A percentile compares a stretch with the other conserved stretches of the same genome.
These are phyloP conservation scores for Coemansia aciculifera DNA, from an alignment of 192 early-diverging fungal genomes.

Conservation along the genomic window DNA sequence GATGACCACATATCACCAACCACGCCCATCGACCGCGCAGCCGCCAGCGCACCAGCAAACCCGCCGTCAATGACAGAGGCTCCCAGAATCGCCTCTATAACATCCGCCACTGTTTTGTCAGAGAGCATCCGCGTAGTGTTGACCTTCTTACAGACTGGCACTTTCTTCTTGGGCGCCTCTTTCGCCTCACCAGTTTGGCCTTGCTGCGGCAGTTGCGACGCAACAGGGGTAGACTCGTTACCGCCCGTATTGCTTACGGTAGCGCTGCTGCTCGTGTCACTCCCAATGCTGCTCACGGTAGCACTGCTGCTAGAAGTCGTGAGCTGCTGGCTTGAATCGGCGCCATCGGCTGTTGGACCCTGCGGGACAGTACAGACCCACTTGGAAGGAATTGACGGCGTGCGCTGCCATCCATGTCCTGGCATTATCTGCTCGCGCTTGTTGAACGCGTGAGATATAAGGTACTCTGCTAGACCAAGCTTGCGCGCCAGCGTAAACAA, in stretches of 20 bases:
- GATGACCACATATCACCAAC: constrained; percentile 27
- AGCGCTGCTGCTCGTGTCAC: neutral
- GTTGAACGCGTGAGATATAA: constrained; percentile 42
- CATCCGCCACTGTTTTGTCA: constrained; percentile 84
- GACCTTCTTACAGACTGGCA: neutral
- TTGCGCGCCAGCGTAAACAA: constrained; percentile 61
- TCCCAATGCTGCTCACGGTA: neutral
- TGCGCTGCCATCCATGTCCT: constrained; percentile 39
- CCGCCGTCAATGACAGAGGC: constrained; percentile 68
- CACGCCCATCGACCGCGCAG: constrained; percentile 60
- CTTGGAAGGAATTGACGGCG: constrained; percentile 20
- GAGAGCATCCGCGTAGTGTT: constrained; percentile 56
- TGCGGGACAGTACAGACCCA: constrained; percentile 19
- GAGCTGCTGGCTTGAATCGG: neutral
- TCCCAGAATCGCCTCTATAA: constrained; percentile 81
- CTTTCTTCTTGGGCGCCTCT: constrained; percentile 4
- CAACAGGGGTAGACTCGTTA: neutral
- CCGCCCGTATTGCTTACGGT: neutral
- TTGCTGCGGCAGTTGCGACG: neutral
- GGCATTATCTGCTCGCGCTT: constrained; percentile 39
- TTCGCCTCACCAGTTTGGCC: neutral
- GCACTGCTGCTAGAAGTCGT: neutral
- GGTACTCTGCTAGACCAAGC: constrained; percentile 59
- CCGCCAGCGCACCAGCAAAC: constrained; percentile 53
- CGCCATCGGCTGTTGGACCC: neutral